Evolutionary conservation across 176 grass and related monocot genomes (phyloP), one percentile per base, ranked within the genome.

Genomic region (Ensete ventricosum): DNA sequence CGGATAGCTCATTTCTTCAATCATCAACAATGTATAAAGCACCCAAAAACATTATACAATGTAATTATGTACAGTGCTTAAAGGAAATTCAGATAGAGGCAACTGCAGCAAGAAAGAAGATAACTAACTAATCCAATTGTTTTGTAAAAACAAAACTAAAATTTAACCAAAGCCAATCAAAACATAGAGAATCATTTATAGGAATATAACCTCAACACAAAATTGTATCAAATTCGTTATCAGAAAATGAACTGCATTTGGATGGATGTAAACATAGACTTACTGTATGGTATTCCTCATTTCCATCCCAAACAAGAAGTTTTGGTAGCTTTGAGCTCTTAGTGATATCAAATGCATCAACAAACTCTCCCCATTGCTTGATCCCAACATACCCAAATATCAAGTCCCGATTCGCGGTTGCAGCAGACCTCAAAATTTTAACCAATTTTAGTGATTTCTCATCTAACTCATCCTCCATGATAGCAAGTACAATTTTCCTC

Each of bases 301-400:
- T 82, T 86, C 81, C 84, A 77, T 99, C 84, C 95, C 95, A 99
- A 50, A 94, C 73, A 55, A 94, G 48, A 62, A 99, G 83, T 63
- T 86, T 99, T 71, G 95, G 95, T 58, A 94, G 76, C 59, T 82
- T 65, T 17, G 78, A 80, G 60, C 50, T 62, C 84, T 91, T 87
- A 2, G 81, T 83, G 60, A 87, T 53, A 80, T 93, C 84, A 70
- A 94, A 99, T 80, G 84, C 77, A 69, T 86, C 76, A 0, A 82
- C 87, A 78, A 99, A 91, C 54, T 99, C 95, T 51, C 78, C 88
- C 88, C 88, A 99, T 34, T 99, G 95, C 53, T 93, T 78, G 73
- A 86, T 77, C 22, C 94, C 95, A 60, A 94, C 84, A 69, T 91
- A 94, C 73, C 90, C 88, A 72, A 99, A 99, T 50, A 99, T 82